phyloP scores from a whole-genome alignment of 169 alveolate species.

The Plasmodium ovale region DNA sequence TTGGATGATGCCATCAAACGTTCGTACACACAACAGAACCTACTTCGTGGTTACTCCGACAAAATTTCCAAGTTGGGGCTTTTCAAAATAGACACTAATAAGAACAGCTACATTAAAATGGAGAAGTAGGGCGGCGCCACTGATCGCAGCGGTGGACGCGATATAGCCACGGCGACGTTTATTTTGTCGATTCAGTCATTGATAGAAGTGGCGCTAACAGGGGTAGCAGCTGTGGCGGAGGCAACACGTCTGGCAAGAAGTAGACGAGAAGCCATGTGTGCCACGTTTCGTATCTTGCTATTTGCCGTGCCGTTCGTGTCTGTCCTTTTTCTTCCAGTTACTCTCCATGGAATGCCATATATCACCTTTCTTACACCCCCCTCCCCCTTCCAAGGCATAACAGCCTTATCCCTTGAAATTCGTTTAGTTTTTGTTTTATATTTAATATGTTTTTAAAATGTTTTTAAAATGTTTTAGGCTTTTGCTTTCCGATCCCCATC shows the following conservation, averaged over 20 bases:
- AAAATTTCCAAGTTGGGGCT: conserved; percentile 53
- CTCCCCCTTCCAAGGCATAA: too few species aligned
- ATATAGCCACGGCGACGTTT: conserved; percentile 1
- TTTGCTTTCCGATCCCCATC: too few species aligned
- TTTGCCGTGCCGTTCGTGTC: too few species aligned
- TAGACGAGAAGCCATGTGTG: too few species aligned
- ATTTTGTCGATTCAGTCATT: not conserved
- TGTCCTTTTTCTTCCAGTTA: not conserved
- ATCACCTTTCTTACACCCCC: too few species aligned
- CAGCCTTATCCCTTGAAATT: too few species aligned
- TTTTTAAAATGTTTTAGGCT: too few species aligned
- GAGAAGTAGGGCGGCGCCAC: not conserved
- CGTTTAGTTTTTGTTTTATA: too few species aligned
- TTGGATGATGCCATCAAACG: conserved; percentile 55
- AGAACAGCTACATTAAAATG: not conserved
- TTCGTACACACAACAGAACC: conserved; percentile 12
- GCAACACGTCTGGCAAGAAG: not conserved
- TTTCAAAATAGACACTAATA: not conserved
- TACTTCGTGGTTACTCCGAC: conserved; percentile 8
- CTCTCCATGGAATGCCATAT: too few species aligned
- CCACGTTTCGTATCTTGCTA: too few species aligned
- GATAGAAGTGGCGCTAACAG: not conserved
- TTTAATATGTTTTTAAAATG: too few species aligned
- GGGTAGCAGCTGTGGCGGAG: not conserved
- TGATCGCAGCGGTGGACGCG: too few species aligned